phyloP scores from a whole-genome alignment of 768 basidiomycete genomes.

The Fistulinella prunicolor region DNA sequence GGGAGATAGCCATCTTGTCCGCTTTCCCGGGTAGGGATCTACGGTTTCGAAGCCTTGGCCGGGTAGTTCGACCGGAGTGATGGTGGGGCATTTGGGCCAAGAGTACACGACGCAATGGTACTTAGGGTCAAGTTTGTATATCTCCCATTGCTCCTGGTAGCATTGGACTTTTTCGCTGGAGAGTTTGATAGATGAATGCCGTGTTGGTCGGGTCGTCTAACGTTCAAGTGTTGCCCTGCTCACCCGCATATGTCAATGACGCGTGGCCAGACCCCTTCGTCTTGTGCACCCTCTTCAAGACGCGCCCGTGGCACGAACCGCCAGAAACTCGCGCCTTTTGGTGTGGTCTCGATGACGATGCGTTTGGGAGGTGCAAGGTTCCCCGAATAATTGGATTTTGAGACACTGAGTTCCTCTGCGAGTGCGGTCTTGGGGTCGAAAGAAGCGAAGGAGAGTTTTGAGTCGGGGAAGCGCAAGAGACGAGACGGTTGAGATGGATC shows the following conservation, averaged over 20 bases:
- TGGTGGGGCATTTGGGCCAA: constrained; percentile 34
- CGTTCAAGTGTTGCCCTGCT: constrained; percentile 22
- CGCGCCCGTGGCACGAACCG: constrained; percentile 74
- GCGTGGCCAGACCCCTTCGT: constrained; percentile 74
- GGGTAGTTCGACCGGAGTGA: constrained; percentile 18
- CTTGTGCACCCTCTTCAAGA: constrained; percentile 49
- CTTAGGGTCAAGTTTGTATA: constrained; percentile 75
- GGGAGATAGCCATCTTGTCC: constrained; percentile 25
- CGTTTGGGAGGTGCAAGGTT: constrained; percentile 59
- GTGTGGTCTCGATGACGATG: constrained; percentile 66
- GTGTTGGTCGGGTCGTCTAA: constrained; percentile 2
- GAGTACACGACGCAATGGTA: constrained; percentile 62
- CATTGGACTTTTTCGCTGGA: constrained; percentile 47
- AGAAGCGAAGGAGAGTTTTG: constrained; percentile 67
- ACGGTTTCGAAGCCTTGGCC: constrained; percentile 5
- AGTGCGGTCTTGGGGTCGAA: constrained; percentile 68
- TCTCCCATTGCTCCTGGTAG: constrained; percentile 81
- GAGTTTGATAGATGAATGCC: constrained; percentile 13
- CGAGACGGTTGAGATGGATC: constrained; percentile 62
- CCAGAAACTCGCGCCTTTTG: constrained; percentile 60
- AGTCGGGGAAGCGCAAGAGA: constrained; percentile 56
- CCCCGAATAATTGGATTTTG: constrained; percentile 43
- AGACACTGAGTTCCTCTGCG: constrained; percentile 37
- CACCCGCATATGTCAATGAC: constrained; percentile 68
- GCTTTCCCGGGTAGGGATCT: constrained; percentile 24